Evolutionary conservation across 1,139 yeast genomes (phyloP).

Genomic region (Spathaspora sp.): DNA sequence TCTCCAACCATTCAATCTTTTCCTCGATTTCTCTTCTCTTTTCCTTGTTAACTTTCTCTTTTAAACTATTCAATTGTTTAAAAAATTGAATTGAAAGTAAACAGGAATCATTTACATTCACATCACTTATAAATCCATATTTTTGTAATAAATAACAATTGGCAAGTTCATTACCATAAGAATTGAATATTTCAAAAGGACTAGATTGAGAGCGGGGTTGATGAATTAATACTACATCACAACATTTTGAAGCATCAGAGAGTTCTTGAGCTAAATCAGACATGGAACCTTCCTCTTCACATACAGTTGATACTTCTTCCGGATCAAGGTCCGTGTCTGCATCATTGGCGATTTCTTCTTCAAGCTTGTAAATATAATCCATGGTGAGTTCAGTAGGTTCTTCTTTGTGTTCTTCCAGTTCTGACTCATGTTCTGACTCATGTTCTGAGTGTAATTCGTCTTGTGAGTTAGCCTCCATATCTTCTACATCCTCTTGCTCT

Average conservation of each 20-base stretch:
- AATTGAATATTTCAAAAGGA: conserved; percentile 61
- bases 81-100: conserved; percentile 55
- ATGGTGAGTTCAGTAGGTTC: conserved; percentile 29
- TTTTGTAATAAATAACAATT: conserved; percentile 67
- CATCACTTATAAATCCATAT: conserved; percentile 66
- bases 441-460: conserved; percentile 15
- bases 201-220: conserved; percentile 40
- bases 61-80: conserved; percentile 34
- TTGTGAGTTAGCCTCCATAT: conserved; percentile 5
- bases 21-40: conserved; percentile 34
- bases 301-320: conserved; percentile 19
- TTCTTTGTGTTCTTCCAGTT: conserved; percentile 7
- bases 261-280: conserved; percentile 33
- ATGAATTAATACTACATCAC: conserved; percentile 52
- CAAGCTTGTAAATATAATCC: conserved; percentile 35
- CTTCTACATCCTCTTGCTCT: conserved; percentile 10
- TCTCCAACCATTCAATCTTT: conserved; percentile 66
- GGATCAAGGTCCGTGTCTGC: conserved; percentile 32
- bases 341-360: conserved; percentile 24
- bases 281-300: conserved; percentile 23
- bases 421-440: conserved; percentile 6
- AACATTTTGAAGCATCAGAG: conserved; percentile 43
- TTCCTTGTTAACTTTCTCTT: conserved; percentile 18
- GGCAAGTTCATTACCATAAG: conserved; percentile 68
- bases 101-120: conserved; percentile 58